Conservation (phyloP, 257 asterid genomes). For the Avicennia marina region DNA sequence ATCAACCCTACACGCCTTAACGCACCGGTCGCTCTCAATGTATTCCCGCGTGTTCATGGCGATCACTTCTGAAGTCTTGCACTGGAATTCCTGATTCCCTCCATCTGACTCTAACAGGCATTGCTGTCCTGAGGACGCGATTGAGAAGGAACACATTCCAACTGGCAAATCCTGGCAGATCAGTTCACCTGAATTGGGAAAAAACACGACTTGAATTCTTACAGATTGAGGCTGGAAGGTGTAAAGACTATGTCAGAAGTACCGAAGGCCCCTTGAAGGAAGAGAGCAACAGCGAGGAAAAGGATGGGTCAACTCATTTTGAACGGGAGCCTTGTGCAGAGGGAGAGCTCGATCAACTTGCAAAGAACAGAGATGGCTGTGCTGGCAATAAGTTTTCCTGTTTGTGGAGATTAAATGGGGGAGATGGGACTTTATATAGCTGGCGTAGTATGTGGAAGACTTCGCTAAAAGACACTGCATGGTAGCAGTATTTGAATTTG, state of each 20-base stretch:
- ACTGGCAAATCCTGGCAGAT: slow-evolving; percentile 33
- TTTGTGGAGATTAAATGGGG: too few species aligned
- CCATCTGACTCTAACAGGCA: slow-evolving; percentile 24
- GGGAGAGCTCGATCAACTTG: too few species aligned
- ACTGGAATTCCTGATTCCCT: slow-evolving; percentile 18
- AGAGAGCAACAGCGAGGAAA: slow-evolving; percentile 17
- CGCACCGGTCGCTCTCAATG: slow-evolving; percentile 34
- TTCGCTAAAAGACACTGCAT: too few species aligned
- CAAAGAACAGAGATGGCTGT: too few species aligned
- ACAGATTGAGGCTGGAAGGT: not conserved
- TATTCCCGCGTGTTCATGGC: slow-evolving; percentile 19
- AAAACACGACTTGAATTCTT: not conserved
- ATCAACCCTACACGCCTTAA: slow-evolving; percentile 34
- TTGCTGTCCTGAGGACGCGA: slow-evolving; percentile 34
- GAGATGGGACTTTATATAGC: too few species aligned
- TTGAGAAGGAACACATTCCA: slow-evolving; percentile 33
- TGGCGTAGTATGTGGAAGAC: too few species aligned
- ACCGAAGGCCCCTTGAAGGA: slow-evolving; percentile 31
- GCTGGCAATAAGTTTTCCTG: too few species aligned
- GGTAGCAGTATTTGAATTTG: too few species aligned
- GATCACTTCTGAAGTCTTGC: slow-evolving; percentile 33
- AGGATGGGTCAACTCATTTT: slow-evolving; percentile 10
- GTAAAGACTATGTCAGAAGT: not conserved
- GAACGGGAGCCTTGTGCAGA: too few species aligned
- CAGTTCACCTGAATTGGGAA: slow-evolving; percentile 19